phyloP scores from a whole-genome alignment of 495 filamentous ascomycete genomes.

The Hypoxylon lienhwacheense region DNA sequence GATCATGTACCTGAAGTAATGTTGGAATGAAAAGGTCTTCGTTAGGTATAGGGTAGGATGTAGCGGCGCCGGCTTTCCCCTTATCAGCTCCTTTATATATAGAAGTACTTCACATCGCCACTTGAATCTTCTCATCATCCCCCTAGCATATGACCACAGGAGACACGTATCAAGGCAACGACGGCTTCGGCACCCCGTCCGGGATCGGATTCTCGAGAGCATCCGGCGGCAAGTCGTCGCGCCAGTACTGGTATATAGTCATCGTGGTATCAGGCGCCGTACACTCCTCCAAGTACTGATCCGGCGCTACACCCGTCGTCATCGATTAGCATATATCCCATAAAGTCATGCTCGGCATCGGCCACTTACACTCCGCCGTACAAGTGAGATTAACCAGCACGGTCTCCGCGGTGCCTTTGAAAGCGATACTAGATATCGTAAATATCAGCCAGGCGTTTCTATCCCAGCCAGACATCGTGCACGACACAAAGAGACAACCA shows the following conservation, averaged over 20 bases:
- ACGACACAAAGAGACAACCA: no score
- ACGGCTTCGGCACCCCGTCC: background rate
- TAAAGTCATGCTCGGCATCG: no score
- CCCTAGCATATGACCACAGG: no score
- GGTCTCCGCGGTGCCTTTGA: background rate
- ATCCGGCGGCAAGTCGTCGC: background rate
- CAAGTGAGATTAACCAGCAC: background rate
- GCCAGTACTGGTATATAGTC: conserved; percentile 2
- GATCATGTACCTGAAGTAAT: no score
- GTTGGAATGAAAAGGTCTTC: no score
- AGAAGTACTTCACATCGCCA: no score
- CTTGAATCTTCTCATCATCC: no score
- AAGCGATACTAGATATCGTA: background rate
- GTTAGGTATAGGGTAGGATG: no score
- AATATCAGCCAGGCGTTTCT: background rate
- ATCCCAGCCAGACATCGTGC: no score
- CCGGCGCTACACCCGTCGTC: background rate
- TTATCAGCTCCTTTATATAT: no score
- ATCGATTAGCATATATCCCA: background rate
- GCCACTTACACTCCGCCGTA: background rate
- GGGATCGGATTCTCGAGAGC: background rate
- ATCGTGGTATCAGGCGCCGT: background rate
- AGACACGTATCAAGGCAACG: background rate
- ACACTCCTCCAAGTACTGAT: background rate
- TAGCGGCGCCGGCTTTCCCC: no score